Percentiles rank a stretch among this genome's conserved stretches.
These are phyloP conservation scores for Xylariales sp. DNA, from an alignment of 2,329 filamentous ascomycete species.

Conservation along the genomic window DNA sequence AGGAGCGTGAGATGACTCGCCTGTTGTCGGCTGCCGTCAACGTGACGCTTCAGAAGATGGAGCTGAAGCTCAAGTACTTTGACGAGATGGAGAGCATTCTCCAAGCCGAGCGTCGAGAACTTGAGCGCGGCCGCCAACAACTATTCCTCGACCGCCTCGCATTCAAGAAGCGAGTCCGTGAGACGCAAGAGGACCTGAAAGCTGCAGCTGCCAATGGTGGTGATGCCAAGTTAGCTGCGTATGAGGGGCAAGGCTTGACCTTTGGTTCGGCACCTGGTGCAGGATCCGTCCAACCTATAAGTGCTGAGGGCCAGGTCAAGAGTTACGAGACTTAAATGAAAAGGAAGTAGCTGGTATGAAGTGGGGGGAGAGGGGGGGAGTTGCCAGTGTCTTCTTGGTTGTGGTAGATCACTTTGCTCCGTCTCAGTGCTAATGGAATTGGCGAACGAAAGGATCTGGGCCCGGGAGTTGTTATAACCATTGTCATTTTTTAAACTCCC, in stretches of 20 bases:
- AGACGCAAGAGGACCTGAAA: slow-evolving; percentile 73
- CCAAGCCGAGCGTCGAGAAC: slow-evolving; percentile 85
- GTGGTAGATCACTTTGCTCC: too few species aligned
- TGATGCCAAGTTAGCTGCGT: slow-evolving; percentile 43
- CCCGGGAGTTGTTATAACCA: too few species aligned
- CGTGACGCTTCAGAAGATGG: slow-evolving; percentile 89
- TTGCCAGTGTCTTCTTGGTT: too few species aligned
- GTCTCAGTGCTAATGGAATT: too few species aligned
- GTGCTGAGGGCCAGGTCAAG: slow-evolving; percentile 52
- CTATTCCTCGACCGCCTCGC: slow-evolving; percentile 87
- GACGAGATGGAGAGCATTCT: slow-evolving; percentile 92
- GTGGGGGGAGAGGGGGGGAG: neutral
- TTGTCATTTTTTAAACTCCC: too few species aligned
- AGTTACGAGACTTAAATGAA: slow-evolving; percentile 46
- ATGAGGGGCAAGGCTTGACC: slow-evolving; percentile 48
- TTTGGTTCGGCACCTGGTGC: slow-evolving; percentile 43
- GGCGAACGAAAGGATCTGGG: too few species aligned
- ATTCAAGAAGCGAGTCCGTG: slow-evolving; percentile 82
- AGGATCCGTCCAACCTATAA: slow-evolving; percentile 48
- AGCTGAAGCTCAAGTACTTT: slow-evolving; percentile 94
- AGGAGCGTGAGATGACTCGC: slow-evolving; percentile 94
- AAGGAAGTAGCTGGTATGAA: neutral
- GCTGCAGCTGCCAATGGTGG: slow-evolving; percentile 44
- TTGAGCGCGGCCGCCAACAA: slow-evolving; percentile 88
- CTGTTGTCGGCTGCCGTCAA: slow-evolving; percentile 91